Base-by-base conservation (phyloP, 1,139 yeast genomes). In the Yamadazyma spencermartinsiae region DNA sequence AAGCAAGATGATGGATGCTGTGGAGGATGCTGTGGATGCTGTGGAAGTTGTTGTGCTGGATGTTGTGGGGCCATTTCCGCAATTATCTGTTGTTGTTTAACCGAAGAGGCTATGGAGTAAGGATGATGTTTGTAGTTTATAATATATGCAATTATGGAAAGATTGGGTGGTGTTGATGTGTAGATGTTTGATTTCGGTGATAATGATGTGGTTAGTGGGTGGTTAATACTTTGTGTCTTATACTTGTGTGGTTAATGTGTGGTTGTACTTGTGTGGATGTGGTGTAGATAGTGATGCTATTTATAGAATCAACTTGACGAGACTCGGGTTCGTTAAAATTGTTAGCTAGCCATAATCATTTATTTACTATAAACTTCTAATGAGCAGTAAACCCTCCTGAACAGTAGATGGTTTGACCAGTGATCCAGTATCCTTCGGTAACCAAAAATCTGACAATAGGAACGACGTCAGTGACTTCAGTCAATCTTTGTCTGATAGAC, bases 361-460 rank as follows among this genome's bases (percentile, higher is more conserved):
- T 24, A 21, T 8, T 27, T n/a, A n/a, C n/a, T n/a, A n/a, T n/a
- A n/a, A n/a, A n/a, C n/a, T n/a, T n/a, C 46, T 51, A 65, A 42
- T 58, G 76, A 34, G 86, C 83, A 44, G 85, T 79, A 56, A 79
- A 79, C 2, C 86, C 86, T 49, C 86, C 86, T 40, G 73, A 69
- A 41, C 82, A 80, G 50, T 68, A 81, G 44, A 81, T 65, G 49
- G 84, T 80, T 61, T 81, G 87, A 38, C 87, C 87, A 34, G 80
- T 80, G 56, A 80, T 74, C 86, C 86, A 82, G 52, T 68, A 69
- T 43, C 86, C 86, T 49, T 80, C 84, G 39, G 82, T 75, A 19
- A 69, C 83, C 57, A 81, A 67, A 56, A 80, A 79, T 48, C 74
- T 63, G 43, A 81, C 56, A 40, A 80, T 76, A 44, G 87, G 87